Conservation (phyloP, 1,284 basidiomycete species). For the Dichomitus squalens region DNA sequence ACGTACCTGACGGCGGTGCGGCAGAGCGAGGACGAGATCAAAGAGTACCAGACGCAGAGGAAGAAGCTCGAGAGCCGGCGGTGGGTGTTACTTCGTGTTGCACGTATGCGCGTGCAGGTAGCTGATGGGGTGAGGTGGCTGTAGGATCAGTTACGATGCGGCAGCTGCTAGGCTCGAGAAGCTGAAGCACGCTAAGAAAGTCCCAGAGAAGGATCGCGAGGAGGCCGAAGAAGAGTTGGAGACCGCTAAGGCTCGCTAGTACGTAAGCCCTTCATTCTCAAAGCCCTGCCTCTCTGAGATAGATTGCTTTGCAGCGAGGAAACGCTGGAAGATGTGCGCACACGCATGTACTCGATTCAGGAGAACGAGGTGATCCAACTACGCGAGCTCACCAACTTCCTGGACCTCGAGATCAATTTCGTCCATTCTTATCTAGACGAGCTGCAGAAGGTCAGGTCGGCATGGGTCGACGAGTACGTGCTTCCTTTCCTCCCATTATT, state of each 20-base stretch:
- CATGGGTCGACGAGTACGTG: conserved; percentile 67
- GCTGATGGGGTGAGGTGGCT: not conserved
- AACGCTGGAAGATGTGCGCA: conserved; percentile 75
- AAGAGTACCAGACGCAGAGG: conserved; percentile 67
- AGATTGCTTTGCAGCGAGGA: conserved; percentile 71
- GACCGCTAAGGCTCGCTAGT: conserved; percentile 74
- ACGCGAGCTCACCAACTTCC: conserved; percentile 64
- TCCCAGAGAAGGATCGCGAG: conserved; percentile 66
- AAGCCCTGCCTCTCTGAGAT: not conserved
- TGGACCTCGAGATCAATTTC: conserved; percentile 75
- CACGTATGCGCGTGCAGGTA: not conserved
- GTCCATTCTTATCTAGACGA: conserved; percentile 72
- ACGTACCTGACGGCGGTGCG: conserved; percentile 71
- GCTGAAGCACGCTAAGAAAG: conserved; percentile 65
- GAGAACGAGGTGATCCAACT: conserved; percentile 74
- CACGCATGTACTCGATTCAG: conserved; percentile 75
- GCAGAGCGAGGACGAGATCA: conserved; percentile 64
- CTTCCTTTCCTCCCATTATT: not conserved
- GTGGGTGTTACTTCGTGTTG: conserved; percentile 37
- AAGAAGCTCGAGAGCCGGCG: conserved; percentile 84
- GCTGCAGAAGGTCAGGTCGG: conserved; percentile 63
- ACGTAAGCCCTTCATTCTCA: conserved; percentile 32
- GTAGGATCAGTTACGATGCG: conserved; percentile 76
- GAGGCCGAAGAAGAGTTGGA: conserved; percentile 81
- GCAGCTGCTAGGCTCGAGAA: conserved; percentile 70